Base-by-base conservation (phyloP, 2,329 filamentous ascomycete species). In the Fonsecaea monophora region DNA sequence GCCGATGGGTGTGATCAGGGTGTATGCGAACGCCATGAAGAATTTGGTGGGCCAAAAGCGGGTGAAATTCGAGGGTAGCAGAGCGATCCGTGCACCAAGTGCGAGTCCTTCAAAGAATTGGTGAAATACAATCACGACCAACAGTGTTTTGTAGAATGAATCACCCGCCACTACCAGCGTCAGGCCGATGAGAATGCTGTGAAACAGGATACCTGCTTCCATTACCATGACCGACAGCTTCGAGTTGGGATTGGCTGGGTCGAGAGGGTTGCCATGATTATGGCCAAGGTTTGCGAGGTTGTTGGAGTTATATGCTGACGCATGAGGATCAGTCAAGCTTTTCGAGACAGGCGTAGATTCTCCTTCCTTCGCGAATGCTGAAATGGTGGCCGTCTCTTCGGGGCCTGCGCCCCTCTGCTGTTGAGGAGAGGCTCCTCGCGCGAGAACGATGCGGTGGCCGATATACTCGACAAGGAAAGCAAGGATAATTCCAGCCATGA, bases 51-150 rank as follows among this genome's bases (percentile, higher is more conserved):
- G 92, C 91, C 92, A 97, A 56, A 77, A 74, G 5, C 73, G 68
- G 1, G 71, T 70, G 6, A 53, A 55, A 18, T 66, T 60, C 4
- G 74, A 73, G 4, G 74, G 70, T 3, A 92, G 81, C 0, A 84
- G 83, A 8, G 89, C 88, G 68, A 92, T 92, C 13, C 89, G 86
- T 8, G 87, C 87, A 18, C 90, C 90, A 0, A 93, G 86, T 0
- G 90, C 90, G 54, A 93, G 82, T 3, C 91, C 90, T 75, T 92
- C 90, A 72, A 94, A 92, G 81, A 91, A 87, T 73, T 92, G 90
- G 74, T 92, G 90, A 79, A 92, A 92, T 64, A 92, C 79, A 65
- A 93, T 91, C 62, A 92, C 90, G 53, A 82, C 77, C 69, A 85
- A 80, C 2, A 86, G 78, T 0, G 83, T 84, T 48, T 80, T 78